phyloP scores from a whole-genome alignment of 176 grass and related monocot species.

The Aechmea fasciata region DNA sequence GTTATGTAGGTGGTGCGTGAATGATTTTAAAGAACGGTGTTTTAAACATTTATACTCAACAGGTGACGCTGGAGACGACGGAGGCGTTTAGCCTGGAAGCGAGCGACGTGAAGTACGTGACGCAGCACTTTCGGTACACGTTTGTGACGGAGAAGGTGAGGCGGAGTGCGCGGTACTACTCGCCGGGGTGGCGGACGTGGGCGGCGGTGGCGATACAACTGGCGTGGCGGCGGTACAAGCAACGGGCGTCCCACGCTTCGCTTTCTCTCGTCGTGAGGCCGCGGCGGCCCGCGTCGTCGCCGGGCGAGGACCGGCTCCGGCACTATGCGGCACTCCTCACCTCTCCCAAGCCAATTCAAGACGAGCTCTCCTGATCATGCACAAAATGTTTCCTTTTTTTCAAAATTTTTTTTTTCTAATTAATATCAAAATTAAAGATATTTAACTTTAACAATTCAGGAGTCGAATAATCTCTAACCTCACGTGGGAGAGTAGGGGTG shows the following conservation, averaged over 20 bases:
- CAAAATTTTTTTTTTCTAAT: too few species aligned
- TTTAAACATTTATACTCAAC: too few species aligned
- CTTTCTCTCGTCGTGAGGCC: conserved; percentile 49
- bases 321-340: conserved; percentile 70
- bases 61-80: conserved; percentile 48
- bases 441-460: too few species aligned
- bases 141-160: conserved; percentile 73
- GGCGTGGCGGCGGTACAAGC: conserved; percentile 60
- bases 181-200: conserved; percentile 84
- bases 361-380: not conserved
- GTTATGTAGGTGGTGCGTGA: too few species aligned
- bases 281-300: conserved; percentile 38
- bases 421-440: too few species aligned
- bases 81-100: conserved; percentile 81
- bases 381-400: too few species aligned
- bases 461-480: too few species aligned
- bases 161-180: conserved; percentile 83
- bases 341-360: conserved; percentile 64
- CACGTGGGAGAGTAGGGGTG: too few species aligned
- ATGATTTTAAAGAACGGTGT: too few species aligned
- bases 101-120: conserved; percentile 78
- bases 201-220: conserved; percentile 83
- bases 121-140: conserved; percentile 86
- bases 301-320: conserved; percentile 73
- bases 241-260: conserved; percentile 51